A percentile compares a stretch with the other conserved stretches of the same genome.
These are phyloP conservation scores for Clarireedia homoeocarpa DNA, from an alignment of 2,329 filamentous ascomycete species.

Conservation along the genomic window DNA sequence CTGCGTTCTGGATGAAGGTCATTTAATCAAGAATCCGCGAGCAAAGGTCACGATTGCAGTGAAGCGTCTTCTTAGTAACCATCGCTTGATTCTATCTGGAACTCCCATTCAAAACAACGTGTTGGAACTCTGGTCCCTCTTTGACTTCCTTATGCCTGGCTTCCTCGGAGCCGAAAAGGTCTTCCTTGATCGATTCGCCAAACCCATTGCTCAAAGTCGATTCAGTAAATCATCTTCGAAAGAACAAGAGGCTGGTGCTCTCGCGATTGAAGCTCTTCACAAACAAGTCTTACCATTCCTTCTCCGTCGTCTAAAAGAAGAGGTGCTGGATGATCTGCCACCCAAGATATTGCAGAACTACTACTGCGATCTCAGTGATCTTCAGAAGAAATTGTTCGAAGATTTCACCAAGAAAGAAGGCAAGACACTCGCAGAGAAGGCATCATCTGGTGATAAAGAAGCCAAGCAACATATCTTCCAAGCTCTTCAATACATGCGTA, in stretches of 20 bases:
- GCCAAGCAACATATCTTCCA: conserved; percentile 99
- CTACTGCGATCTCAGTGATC: conserved; percentile 93
- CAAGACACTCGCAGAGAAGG: conserved; percentile 77
- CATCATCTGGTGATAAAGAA: conserved; percentile 78
- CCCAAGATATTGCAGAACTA: conserved; percentile 99
- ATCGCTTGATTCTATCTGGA: conserved; percentile 90
- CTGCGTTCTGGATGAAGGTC: conserved; percentile 91
- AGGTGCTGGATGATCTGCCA: conserved; percentile 90
- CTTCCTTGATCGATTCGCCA: conserved; percentile 87
- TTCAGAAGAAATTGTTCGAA: conserved; percentile 92
- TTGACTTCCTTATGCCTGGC: conserved; percentile 98
- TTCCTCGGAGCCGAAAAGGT: conserved; percentile 94
- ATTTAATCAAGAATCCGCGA: conserved; percentile 97
- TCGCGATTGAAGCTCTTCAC: conserved; percentile 96
- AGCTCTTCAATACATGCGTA: conserved; percentile 97
- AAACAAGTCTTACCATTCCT: conserved; percentile 97
- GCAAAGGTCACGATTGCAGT: conserved; percentile 93
- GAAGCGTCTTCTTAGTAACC: conserved; percentile 83
- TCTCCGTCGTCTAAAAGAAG: conserved; percentile 90
- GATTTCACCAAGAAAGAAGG: conserved; percentile 93
- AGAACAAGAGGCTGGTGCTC: conserved; percentile 91
- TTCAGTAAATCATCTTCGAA: conserved; percentile 97
- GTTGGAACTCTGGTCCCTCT: conserved; percentile 91
- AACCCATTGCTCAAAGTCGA: conserved; percentile 82
- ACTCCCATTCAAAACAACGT: conserved; percentile 99